phyloP scores from a whole-genome alignment of 2,329 filamentous ascomycete species.

The Tolypocladium ophioglossoides region DNA sequence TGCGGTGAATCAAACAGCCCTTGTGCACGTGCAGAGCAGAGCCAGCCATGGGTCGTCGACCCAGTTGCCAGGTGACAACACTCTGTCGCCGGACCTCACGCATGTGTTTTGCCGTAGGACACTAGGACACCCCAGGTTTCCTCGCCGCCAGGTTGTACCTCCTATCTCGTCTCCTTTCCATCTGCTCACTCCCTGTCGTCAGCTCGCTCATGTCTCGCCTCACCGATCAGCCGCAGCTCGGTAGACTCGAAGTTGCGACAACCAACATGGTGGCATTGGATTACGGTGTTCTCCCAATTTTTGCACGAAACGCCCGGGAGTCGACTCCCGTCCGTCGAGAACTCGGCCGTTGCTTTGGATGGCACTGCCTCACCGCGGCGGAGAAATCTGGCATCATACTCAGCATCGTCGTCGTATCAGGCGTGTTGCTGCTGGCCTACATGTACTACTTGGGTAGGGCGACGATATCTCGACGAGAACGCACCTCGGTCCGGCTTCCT shows the following conservation, averaged over 20 bases:
- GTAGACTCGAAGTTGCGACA: not conserved
- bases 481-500: slow-evolving; percentile 2
- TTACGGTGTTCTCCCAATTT: not conserved
- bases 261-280: not conserved
- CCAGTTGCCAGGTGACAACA: not conserved
- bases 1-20: not conserved
- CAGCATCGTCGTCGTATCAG: slow-evolving; percentile 17
- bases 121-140: too few relatives aligned
- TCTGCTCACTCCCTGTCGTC: not conserved
- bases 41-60: not conserved
- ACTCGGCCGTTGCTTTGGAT: slow-evolving; percentile 18
- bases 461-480: slow-evolving; percentile 2
- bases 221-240: not conserved
- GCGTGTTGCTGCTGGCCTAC: slow-evolving; percentile 18
- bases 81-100: not conserved
- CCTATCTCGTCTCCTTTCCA: not conserved
- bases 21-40: not conserved
- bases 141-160: not conserved
- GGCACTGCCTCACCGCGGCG: slow-evolving; percentile 26
- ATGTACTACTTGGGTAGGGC: slow-evolving; percentile 24
- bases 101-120: not conserved
- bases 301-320: not conserved
- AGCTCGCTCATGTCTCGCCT: not conserved
- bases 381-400: slow-evolving; percentile 30
- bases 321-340: not conserved